phyloP scores from a whole-genome alignment of 768 basidiomycete species.

The Pholiota microspora region DNA sequence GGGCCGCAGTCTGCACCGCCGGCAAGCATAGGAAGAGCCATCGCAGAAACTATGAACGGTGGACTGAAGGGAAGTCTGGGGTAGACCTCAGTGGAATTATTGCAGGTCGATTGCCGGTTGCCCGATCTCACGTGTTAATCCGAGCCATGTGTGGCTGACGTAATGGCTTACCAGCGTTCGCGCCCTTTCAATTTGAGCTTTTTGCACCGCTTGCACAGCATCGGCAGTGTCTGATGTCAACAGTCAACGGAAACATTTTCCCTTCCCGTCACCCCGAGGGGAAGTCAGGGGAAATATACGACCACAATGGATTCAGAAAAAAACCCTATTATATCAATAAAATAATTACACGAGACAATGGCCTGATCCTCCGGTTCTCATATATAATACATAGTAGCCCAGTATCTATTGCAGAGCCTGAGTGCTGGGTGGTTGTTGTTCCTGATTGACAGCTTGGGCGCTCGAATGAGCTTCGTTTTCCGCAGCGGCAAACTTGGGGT shows the following conservation, averaged over 20 bases:
- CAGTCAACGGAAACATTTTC: conserved; percentile 1
- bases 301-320: neutral
- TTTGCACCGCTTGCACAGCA: conserved; percentile 9
- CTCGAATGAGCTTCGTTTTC: conserved; percentile 19
- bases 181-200: conserved; percentile 9
- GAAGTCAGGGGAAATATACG: neutral
- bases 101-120: conserved; percentile 9
- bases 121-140: conserved; percentile 18
- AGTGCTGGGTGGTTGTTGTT: conserved; percentile 7
- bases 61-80: conserved; percentile 10
- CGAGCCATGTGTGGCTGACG: neutral
- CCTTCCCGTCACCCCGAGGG: neutral
- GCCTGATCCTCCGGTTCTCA: conserved; percentile 10
- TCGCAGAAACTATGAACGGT: conserved; percentile 23
- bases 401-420: conserved; percentile 9
- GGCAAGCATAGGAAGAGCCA: conserved; percentile 82
- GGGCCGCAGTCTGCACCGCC: conserved; percentile 84
- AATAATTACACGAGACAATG: conserved; percentile 20
- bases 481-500: conserved; percentile 34
- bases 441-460: conserved; percentile 17
- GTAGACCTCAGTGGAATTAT: conserved; percentile 4
- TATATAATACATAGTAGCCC: conserved; percentile 10
- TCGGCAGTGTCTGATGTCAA: conserved; percentile 1
- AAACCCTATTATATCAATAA: conserved; percentile 21
- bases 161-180: neutral